Conservation (phyloP, 331 rosid genomes). For the Acacia pycnantha region DNA sequence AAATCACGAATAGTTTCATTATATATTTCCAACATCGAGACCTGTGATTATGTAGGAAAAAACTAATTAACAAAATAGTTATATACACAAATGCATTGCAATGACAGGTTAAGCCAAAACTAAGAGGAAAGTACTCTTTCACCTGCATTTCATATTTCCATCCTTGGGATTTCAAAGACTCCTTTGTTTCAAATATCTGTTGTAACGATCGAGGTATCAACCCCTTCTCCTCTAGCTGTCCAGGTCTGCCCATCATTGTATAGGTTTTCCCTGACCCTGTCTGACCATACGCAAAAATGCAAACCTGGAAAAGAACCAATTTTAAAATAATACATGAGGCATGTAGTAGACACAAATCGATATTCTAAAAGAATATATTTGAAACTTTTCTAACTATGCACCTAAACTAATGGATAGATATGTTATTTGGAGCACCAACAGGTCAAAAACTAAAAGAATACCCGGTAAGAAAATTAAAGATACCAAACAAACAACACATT, state of each 20-base stretch:
- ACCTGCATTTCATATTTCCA: conserved; percentile 99
- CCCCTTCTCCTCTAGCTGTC: conserved; percentile 74
- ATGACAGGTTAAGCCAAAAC: not conserved
- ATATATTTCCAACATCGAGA: conserved; percentile 97
- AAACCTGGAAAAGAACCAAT: conserved; percentile 62
- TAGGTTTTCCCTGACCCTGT: conserved; percentile 98
- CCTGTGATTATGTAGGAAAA: conserved; percentile 42
- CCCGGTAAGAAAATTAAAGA: not conserved
- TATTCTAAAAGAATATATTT: not conserved
- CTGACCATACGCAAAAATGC: conserved; percentile 98
- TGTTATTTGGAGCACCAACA: not conserved
- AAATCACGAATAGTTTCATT: conserved; percentile 93
- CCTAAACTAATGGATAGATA: conserved; percentile 1
- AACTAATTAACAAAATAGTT: not conserved
- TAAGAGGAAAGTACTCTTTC: conserved; percentile 22
- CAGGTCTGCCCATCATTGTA: conserved; percentile 98
- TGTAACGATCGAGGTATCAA: conserved; percentile 92
- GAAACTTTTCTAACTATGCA: not conserved
- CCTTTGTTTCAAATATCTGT: conserved; percentile 84
- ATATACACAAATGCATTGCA: not conserved
- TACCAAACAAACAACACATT: not conserved
- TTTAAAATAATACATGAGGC: conserved; percentile 14
- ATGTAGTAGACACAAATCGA: not conserved
- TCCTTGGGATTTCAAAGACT: conserved; percentile 85
- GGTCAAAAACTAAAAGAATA: conserved; percentile 1